Conservation (phyloP, 2,329 filamentous ascomycete species). For the Rasamsonia emersonii region DNA sequence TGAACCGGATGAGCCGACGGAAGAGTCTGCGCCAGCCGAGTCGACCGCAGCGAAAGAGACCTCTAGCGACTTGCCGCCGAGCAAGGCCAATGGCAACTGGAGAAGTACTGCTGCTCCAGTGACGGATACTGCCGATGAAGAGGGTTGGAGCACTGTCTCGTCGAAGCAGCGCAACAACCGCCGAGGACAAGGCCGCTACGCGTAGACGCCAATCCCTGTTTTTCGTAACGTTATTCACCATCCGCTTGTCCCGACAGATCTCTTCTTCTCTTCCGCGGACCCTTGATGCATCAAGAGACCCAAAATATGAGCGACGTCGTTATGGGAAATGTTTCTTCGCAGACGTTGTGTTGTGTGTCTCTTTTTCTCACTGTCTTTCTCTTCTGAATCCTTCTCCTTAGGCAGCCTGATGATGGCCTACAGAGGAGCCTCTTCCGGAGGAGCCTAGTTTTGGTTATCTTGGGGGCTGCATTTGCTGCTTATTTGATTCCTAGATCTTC, state of each 20-base stretch:
- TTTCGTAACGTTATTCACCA: too few species aligned
- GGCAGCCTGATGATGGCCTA: not conserved
- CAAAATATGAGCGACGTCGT: constrained; percentile 10
- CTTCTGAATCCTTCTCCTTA: constrained; percentile 4
- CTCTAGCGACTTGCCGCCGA: constrained; percentile 36
- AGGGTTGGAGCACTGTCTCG: constrained; percentile 42
- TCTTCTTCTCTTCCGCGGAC: constrained; percentile 1
- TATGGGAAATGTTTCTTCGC: constrained; percentile 10
- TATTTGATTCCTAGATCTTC: constrained; percentile 3
- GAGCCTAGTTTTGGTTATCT: constrained; percentile 1
- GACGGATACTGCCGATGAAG: constrained; percentile 30
- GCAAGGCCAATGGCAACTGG: constrained; percentile 35
- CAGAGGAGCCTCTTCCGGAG: not conserved
- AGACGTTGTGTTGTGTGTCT: constrained; percentile 8
- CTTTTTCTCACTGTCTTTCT: constrained; percentile 5
- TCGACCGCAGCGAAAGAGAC: constrained; percentile 49
- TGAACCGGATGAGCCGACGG: constrained; percentile 39
- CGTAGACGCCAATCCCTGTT: constrained; percentile 7
- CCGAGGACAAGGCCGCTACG: constrained; percentile 30
- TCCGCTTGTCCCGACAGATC: too few species aligned
- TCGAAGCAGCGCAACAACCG: constrained; percentile 37
- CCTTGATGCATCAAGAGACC: constrained; percentile 5
- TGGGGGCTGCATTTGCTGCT: constrained; percentile 5
- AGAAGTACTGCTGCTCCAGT: constrained; percentile 24
- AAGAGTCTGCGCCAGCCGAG: constrained; percentile 37